Conservation (phyloP, 169 alveolate species). For the Eimeria falciformis region DNA sequence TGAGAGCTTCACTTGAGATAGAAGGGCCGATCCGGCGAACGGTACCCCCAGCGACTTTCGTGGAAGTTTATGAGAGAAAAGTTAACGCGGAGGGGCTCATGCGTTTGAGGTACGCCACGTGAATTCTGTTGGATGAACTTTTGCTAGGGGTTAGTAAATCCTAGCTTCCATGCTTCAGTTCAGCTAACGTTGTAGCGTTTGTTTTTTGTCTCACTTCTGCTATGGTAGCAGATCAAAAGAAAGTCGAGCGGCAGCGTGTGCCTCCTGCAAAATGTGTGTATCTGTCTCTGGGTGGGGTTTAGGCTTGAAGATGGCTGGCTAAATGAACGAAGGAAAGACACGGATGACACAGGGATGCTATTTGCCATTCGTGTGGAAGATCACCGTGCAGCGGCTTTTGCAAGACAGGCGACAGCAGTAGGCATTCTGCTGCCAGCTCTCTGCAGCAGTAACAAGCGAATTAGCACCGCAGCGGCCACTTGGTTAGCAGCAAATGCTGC, state of each 20-base stretch:
- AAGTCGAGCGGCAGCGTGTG: no score
- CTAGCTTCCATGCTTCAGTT: no score
- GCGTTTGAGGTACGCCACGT: conserved; percentile 72
- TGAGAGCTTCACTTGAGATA: conserved; percentile 70
- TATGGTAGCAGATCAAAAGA: no score
- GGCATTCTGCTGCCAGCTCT: conserved; percentile 57
- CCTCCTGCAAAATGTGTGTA: no score
- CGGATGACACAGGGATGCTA: conserved; percentile 48
- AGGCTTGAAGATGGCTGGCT: conserved; percentile 75
- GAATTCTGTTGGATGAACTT: no score
- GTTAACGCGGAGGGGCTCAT: conserved; percentile 72
- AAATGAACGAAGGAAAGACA: conserved; percentile 66
- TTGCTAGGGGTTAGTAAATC: no score
- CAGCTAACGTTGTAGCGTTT: no score
- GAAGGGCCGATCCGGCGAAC: conserved; percentile 77
- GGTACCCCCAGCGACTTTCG: conserved; percentile 75
- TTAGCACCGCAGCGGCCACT: conserved; percentile 60
- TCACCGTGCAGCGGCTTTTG: conserved; percentile 16
- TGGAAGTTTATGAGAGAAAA: conserved; percentile 76
- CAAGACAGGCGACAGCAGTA: conserved; percentile 51
- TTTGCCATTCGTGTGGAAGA: conserved; percentile 37
- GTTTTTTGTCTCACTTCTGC: no score
- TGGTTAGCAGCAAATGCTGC: conserved; percentile 62
- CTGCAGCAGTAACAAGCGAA: conserved; percentile 37
- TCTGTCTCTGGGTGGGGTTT: neutral